phyloP scores from a whole-genome alignment of 2,329 filamentous ascomycete genomes.

The Tolypocladium cylindrosporum region DNA sequence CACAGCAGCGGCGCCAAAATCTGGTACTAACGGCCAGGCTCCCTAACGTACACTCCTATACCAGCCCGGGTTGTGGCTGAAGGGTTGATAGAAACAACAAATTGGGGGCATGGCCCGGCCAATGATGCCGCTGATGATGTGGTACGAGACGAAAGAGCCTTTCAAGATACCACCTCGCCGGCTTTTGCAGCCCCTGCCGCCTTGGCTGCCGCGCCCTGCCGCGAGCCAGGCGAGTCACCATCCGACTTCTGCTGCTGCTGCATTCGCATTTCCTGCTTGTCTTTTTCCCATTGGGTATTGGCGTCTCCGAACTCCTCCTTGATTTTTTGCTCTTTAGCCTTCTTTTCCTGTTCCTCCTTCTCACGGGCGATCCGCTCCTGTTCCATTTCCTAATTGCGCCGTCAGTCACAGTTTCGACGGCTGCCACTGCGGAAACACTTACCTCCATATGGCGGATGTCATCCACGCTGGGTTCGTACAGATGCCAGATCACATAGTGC shows the following conservation, averaged over 20 bases:
- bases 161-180: neutral
- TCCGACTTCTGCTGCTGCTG: conserved; percentile 4
- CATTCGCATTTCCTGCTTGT: conserved; percentile 70
- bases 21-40: neutral
- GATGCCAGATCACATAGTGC: conserved; percentile 98
- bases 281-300: conserved; percentile 77
- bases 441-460: conserved; percentile 95
- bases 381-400: conserved; percentile 69
- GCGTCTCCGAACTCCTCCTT: conserved; percentile 72
- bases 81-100: neutral
- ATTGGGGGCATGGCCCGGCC: neutral
- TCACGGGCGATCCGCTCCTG: conserved; percentile 71
- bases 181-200: conserved; percentile 1
- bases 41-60: neutral
- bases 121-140: neutral
- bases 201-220: conserved; percentile 4
- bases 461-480: conserved; percentile 98
- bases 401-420: conserved; percentile 1
- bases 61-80: neutral
- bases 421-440: conserved; percentile 10
- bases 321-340: conserved; percentile 62
- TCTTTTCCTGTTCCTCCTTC: conserved; percentile 56
- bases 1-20: neutral
- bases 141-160: neutral
- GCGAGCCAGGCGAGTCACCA: neutral